phyloP scores from a whole-genome alignment of 2,329 filamentous ascomycete species.

The Trichothecium sympodiale region DNA sequence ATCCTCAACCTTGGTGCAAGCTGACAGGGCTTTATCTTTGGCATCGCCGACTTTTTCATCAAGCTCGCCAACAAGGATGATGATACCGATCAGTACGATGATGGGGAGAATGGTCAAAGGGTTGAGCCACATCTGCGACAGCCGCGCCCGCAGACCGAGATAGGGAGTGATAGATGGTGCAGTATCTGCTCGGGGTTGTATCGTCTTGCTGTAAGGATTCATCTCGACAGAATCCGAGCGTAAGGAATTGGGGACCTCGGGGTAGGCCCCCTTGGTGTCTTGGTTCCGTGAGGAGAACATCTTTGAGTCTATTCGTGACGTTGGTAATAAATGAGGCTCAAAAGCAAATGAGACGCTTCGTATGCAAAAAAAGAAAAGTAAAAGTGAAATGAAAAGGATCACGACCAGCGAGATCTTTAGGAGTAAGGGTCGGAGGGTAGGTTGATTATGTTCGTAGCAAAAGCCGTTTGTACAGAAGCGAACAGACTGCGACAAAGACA shows the following conservation, averaged over 20 bases:
- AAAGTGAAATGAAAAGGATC: too few relatives aligned
- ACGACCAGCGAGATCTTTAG: too few relatives aligned
- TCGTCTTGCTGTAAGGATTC: slow-evolving; percentile 17
- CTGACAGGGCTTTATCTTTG: slow-evolving; percentile 70
- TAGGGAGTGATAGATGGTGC: slow-evolving; percentile 74
- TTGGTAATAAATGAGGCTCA: slow-evolving; percentile 11
- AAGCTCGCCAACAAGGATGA: slow-evolving; percentile 65
- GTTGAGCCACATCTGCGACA: slow-evolving; percentile 97
- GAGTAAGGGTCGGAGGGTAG: background rate
- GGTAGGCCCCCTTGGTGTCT: slow-evolving; percentile 19
- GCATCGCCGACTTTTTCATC: slow-evolving; percentile 66
- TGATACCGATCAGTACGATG: slow-evolving; percentile 69
- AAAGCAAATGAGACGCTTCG: background rate
- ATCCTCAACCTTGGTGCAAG: slow-evolving; percentile 86
- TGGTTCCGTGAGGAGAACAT: slow-evolving; percentile 25
- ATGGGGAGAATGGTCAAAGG: slow-evolving; percentile 87
- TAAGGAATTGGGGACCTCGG: slow-evolving; percentile 25
- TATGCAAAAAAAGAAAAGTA: too few relatives aligned
- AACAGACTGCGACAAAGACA: background rate
- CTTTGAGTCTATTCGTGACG: slow-evolving; percentile 16
- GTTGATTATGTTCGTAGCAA: background rate
- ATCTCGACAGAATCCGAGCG: slow-evolving; percentile 25
- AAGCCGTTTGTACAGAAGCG: background rate
- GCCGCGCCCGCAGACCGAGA: slow-evolving; percentile 74
- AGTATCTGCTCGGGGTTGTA: slow-evolving; percentile 36